Conservation (phyloP, 2,329 filamentous ascomycete genomes). For the Colletotrichum melonis region DNA sequence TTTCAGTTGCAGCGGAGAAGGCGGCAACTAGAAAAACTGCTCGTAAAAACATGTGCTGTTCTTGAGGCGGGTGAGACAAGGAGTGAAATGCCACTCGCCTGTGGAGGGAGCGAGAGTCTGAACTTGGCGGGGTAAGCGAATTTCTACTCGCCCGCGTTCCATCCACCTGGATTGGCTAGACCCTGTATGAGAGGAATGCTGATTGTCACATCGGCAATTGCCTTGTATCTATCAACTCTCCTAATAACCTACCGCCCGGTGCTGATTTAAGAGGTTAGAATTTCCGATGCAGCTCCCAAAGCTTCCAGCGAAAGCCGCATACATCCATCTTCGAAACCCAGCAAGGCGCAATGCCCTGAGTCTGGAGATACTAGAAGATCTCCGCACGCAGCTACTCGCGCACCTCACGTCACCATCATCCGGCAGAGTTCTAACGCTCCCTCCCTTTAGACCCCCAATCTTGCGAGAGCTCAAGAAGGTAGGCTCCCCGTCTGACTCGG, state of each 20-base stretch:
- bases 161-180: neutral
- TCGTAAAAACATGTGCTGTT: neutral
- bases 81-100: neutral
- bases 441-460: constrained; percentile 39
- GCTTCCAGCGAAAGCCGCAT: constrained; percentile 41
- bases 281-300: constrained; percentile 36
- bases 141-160: neutral
- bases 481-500: neutral
- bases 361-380: constrained; percentile 38
- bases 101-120: neutral
- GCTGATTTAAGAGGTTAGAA: neutral
- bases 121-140: neutral
- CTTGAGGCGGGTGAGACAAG: neutral
- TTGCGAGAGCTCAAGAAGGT: constrained; percentile 37
- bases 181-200: neutral
- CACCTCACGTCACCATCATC: constrained; percentile 40
- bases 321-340: constrained; percentile 41
- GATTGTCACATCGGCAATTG: neutral
- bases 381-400: constrained; percentile 40
- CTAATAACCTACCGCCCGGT: neutral
- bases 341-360: constrained; percentile 42
- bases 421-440: constrained; percentile 41
- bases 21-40: neutral
- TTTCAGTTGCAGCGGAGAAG: neutral
- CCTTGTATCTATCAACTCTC: neutral